Conservation (phyloP, 2,329 filamentous ascomycete genomes). For the Xylaria sp. region DNA sequence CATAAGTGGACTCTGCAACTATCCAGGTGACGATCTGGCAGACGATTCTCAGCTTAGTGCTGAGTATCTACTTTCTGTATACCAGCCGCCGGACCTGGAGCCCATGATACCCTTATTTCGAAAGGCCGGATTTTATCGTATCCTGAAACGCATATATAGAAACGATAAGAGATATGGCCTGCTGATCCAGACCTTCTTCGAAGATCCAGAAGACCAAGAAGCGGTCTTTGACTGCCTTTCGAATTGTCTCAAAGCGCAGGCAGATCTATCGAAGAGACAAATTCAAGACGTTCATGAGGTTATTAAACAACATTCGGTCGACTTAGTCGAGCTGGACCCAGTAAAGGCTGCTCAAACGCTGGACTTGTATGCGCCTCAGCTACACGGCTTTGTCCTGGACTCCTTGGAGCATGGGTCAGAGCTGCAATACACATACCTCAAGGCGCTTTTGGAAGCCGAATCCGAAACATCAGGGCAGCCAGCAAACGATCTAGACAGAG, state of each 20-base stretch:
- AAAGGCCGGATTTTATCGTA: constrained; percentile 78
- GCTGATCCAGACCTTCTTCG: constrained; percentile 75
- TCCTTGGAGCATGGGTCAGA: constrained; percentile 56
- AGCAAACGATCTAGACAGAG: constrained; percentile 41
- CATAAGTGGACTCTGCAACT: constrained; percentile 76
- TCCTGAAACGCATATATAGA: constrained; percentile 83
- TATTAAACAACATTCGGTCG: constrained; percentile 58
- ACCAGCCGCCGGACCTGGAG: constrained; percentile 79
- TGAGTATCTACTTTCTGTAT: constrained; percentile 89
- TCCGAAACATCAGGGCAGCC: constrained; percentile 33
- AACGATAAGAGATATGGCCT: constrained; percentile 72
- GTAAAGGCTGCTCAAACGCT: constrained; percentile 60
- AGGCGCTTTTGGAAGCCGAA: constrained; percentile 65
- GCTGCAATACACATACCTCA: constrained; percentile 70
- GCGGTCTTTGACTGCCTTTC: constrained; percentile 74
- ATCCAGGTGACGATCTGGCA: constrained; percentile 70
- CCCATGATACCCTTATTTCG: constrained; percentile 72
- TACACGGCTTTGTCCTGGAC: constrained; percentile 62
- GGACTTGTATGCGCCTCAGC: constrained; percentile 52
- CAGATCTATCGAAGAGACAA: constrained; percentile 63
- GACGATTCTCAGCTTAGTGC: constrained; percentile 96
- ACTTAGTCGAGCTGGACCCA: constrained; percentile 64
- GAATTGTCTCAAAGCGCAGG: constrained; percentile 63
- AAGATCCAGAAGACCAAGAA: constrained; percentile 71
- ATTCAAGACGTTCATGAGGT: constrained; percentile 63